Base-by-base conservation (phyloP, 2,329 filamentous ascomycete genomes). In the Fusarium sp. region DNA sequence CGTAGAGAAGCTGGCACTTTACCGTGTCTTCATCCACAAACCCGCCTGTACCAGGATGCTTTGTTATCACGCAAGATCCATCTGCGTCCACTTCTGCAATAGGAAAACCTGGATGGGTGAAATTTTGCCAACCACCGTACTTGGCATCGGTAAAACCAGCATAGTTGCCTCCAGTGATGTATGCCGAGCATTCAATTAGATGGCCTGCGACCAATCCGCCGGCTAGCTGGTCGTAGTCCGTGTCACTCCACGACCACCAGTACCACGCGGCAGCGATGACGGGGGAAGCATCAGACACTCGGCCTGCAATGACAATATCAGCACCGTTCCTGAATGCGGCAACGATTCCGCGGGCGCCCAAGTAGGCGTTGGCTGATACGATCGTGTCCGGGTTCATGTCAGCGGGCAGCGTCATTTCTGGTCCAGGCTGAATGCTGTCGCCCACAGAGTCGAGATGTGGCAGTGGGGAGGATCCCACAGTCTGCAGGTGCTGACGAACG, bases 251-350 rank as follows among this genome's bases (percentile, higher is more conserved):
- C 1, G 80, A 79, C 70, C 88, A 82, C 87, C 87, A 90, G 75
- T 82, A 89, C 81, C 85, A 86, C 0, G 87, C 87, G 0, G 86
- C 86, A 0, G 84, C 87, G 32, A 89, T 88, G 3, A 89, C 86
- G 0, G 85, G 85, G 9, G 81, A 84, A 0, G 85, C 85, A 72
- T 86, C 85, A 0, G 84, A 83, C 2, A 85, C 84, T 38, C 85
- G 81, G 4, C 85, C 84, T 59, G 83, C 85, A 17, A 86, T 81
- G 45, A 86, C 78, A 33, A 86, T 85, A 65, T 85, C 81, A 3
- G 84, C 84, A 1, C 84, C 84, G 6, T 72, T 68, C n/a, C 79
- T 74, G 4, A 86, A 76, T 2, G 80, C 85, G 25, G 77, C 79
- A 22, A 81, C 79, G 65, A 86, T 85, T 2, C 82, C 84, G 32